Evolutionary conservation across 441 rosid genomes (phyloP), one percentile per base, ranked within the genome.

Genomic region (Hura crepitans): DNA sequence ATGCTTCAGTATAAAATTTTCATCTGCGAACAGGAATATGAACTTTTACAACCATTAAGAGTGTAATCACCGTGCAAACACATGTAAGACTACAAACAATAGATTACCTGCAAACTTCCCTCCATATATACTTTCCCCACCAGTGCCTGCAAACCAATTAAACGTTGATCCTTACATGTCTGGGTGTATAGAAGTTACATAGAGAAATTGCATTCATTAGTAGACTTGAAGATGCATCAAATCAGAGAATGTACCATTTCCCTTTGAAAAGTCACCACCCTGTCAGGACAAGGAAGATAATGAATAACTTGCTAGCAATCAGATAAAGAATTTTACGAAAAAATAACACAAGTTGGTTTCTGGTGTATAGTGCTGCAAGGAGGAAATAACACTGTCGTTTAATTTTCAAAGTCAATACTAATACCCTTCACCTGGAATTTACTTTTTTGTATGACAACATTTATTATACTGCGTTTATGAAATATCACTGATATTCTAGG

Each of bases 211-310:
- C 78, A 81, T 68, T 76, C 74, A 75, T 14, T 69, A 73, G 72
- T 20, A 51, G 69, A 66, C 18, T 53, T 51, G 62, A 75, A 74
- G 60, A 45, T 31, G 50, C 63, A 62, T 43, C 33, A 81, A 71
- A 65, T 59, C 68, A 72, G 74, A 79, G 56, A 75, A 78, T 80
- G 69, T 92, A 95, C 98, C 99, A 78, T 95, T 88, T 77, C 93
- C 99, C 80, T 82, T 83, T 3, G 97, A 89, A 82, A 94, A 94
- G 75, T 94, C 99, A 84, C 99, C 97, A 79, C 97, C 99, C 99
- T 92, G 87, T 56, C 75, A 79, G 30, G 71, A 60, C 45, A 78
- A 68, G 50, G 74, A 66, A 79, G 64, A 17, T 4, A 54, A 49
- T 62, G 23, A 80, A 74, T 37, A 77, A 58, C 15, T 74, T 31